Evolutionary conservation across 108 stramenopile species (phyloP).

Genomic region (Nitzschia putrida): DNA sequence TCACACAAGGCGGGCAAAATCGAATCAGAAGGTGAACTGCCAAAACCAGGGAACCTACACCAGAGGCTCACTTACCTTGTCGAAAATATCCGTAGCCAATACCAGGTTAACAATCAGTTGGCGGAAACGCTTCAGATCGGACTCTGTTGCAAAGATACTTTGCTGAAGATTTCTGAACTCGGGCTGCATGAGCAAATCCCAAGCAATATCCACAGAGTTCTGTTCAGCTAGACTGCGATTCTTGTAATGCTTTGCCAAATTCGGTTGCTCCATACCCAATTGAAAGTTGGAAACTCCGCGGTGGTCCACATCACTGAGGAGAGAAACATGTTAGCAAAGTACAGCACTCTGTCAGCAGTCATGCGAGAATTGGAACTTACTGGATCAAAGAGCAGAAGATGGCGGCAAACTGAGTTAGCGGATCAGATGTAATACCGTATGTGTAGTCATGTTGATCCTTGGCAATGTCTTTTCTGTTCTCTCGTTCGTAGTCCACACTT

Average conservation of each 20-base stretch:
- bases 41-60: no score
- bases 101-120: constrained; percentile 30
- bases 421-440: constrained; percentile 42
- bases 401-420: constrained; percentile 43
- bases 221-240: constrained; percentile 35
- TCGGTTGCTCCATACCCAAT: constrained; percentile 27
- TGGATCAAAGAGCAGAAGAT: background rate
- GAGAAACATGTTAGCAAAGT: no score
- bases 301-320: constrained; percentile 47
- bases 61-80: constrained; percentile 16
- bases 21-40: no score
- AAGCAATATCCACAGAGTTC: constrained; percentile 35
- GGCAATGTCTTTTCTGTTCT: background rate
- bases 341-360: no score
- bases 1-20: background rate
- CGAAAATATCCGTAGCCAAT: constrained; percentile 40
- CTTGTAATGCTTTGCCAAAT: constrained; percentile 47
- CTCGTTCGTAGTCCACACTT: background rate
- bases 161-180: constrained; percentile 23
- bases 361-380: background rate
- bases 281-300: constrained; percentile 41
- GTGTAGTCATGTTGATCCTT: constrained; percentile 1
- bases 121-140: constrained; percentile 5
- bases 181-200: constrained; percentile 39
- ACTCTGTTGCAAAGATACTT: constrained; percentile 17